Evolutionary conservation across 1,284 basidiomycete genomes (phyloP).

Genomic region (Testicularia cyperi): DNA sequence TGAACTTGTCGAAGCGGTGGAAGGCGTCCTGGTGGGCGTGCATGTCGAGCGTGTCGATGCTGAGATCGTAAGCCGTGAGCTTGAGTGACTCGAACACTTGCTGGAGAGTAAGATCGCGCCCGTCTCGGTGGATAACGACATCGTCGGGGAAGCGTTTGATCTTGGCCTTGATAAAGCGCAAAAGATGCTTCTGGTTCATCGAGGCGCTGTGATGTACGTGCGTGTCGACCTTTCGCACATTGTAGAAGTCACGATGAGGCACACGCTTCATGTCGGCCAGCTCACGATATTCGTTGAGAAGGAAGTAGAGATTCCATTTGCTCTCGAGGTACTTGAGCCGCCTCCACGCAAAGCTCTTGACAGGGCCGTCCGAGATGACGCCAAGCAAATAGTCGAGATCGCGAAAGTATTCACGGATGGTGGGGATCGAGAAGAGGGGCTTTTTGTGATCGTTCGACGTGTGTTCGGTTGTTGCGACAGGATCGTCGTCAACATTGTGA

Average conservation of each 20-base stretch:
- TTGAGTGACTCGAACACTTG: constrained; percentile 95
- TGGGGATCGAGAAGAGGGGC: constrained; percentile 77
- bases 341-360: constrained; percentile 92
- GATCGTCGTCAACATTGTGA: constrained; percentile 19
- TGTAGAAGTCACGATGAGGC: constrained; percentile 88
- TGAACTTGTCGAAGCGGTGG: constrained; percentile 82
- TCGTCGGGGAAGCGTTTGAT: constrained; percentile 84
- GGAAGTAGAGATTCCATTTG: constrained; percentile 90
- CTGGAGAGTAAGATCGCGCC: constrained; percentile 80
- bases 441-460: constrained; percentile 8
- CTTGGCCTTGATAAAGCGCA: constrained; percentile 98
- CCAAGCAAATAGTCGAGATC: constrained; percentile 78
- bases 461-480: constrained; percentile 5
- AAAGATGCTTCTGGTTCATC: constrained; percentile 99
- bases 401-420: constrained; percentile 88
- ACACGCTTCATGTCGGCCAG: constrained; percentile 89
- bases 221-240: constrained; percentile 93
- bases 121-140: constrained; percentile 92
- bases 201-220: constrained; percentile 97
- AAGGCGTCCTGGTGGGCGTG: constrained; percentile 97
- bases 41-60: constrained; percentile 99
- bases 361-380: constrained; percentile 83
- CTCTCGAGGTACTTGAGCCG: constrained; percentile 89
- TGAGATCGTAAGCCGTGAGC: constrained; percentile 93
- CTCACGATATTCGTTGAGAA: constrained; percentile 93